A percentile compares a stretch with the other conserved stretches of the same genome.
These are phyloP conservation scores for Pascua sp. DNA, from an alignment of 1,284 basidiomycete species.

Conservation along the genomic window DNA sequence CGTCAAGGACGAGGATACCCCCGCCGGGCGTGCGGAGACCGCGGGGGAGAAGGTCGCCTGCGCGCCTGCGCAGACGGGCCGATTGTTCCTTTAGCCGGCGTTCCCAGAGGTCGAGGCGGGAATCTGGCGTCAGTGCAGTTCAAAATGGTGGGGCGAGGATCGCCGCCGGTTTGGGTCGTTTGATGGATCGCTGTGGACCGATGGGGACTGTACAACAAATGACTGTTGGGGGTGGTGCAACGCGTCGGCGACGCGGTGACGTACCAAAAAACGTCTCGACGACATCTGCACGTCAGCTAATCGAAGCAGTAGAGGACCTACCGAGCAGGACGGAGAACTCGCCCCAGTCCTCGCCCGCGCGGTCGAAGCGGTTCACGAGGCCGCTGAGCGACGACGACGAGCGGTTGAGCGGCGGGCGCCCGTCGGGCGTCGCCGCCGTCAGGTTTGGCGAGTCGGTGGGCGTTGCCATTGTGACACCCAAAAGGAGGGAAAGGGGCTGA, in stretches of 20 bases:
- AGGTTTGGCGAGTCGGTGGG: slow-evolving; percentile 9
- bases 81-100: slow-evolving; percentile 80
- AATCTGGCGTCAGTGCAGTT: slow-evolving; percentile 58
- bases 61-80: slow-evolving; percentile 71
- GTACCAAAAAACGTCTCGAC: slow-evolving; percentile 50
- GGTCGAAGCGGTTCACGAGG: slow-evolving; percentile 31
- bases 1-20: slow-evolving; percentile 30
- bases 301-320: slow-evolving; percentile 14
- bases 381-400: slow-evolving; percentile 26
- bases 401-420: slow-evolving; percentile 9
- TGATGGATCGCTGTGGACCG: not conserved
- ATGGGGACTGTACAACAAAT: not conserved
- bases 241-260: not conserved
- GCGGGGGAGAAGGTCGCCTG: slow-evolving; percentile 65
- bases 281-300: slow-evolving; percentile 33
- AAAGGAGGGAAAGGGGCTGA: not conserved
- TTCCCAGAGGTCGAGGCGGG: slow-evolving; percentile 82
- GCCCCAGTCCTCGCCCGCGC: slow-evolving; percentile 44
- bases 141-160: not conserved
- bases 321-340: slow-evolving; percentile 42
- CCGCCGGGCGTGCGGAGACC: slow-evolving; percentile 51
- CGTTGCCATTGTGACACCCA: not conserved
- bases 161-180: not conserved
- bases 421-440: slow-evolving; percentile 1
- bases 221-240: not conserved